A percentile compares a stretch with the other conserved stretches of the same genome.
These are phyloP conservation scores for Daedalea quercina DNA, from an alignment of 768 basidiomycete species.

Conservation along the genomic window DNA sequence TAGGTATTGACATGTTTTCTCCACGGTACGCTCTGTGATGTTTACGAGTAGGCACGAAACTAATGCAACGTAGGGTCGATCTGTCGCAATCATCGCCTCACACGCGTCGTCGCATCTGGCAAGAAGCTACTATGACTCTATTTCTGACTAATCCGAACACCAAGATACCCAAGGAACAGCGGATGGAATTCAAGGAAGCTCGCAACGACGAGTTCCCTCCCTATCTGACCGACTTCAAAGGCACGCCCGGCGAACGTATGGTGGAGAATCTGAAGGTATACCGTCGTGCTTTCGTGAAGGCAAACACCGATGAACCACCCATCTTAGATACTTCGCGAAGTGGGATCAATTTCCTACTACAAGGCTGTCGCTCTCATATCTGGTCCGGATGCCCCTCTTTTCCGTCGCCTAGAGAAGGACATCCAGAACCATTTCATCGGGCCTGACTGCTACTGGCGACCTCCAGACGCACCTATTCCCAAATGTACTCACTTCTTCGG, in stretches of 20 bases:
- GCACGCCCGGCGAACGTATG: conserved; percentile 62
- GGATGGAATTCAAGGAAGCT: conserved; percentile 53
- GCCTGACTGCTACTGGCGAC: conserved; percentile 69
- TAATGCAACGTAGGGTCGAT: conserved; percentile 34
- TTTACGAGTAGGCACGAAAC: background rate
- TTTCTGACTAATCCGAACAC: conserved; percentile 54
- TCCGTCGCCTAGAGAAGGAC: conserved; percentile 38
- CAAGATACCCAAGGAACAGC: conserved; percentile 50
- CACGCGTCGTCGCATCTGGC: conserved; percentile 68
- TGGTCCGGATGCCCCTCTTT: conserved; percentile 41
- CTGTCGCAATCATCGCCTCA: conserved; percentile 51
- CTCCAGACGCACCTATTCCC: conserved; percentile 20
- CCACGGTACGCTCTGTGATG: conserved; percentile 47
- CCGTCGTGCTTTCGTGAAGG: background rate
- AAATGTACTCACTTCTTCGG: conserved; percentile 54
- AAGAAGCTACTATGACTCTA: conserved; percentile 65
- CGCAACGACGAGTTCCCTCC: conserved; percentile 56
- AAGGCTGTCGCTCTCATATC: conserved; percentile 41
- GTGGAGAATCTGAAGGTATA: conserved; percentile 75
- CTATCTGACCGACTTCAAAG: conserved; percentile 58
- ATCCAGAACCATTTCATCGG: conserved; percentile 58
- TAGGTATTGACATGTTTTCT: conserved; percentile 78
- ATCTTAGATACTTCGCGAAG: conserved; percentile 62
- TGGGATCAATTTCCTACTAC: conserved; percentile 50
- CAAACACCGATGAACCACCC: background rate